Evolutionary conservation across 441 rosid species (phyloP).

Genomic region (Adansonia madagascariensis): DNA sequence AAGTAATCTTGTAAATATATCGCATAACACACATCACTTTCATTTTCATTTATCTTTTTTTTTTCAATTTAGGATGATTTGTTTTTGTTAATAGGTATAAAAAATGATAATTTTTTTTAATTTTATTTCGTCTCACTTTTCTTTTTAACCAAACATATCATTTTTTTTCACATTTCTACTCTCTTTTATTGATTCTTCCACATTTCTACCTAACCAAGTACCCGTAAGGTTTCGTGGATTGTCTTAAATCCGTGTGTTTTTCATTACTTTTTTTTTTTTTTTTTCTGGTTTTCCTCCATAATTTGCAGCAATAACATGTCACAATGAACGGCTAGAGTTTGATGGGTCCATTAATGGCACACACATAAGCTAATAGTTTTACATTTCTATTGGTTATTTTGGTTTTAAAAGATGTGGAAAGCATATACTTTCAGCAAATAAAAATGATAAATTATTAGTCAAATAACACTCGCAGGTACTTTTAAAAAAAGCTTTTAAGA

Average conservation of each 20-base stretch:
- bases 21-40: too few species aligned
- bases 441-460: slow-evolving; percentile 23
- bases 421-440: neutral
- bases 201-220: too few species aligned
- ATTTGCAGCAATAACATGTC: neutral
- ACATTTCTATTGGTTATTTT: slow-evolving; percentile 8
- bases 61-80: too few species aligned
- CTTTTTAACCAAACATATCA: too few species aligned
- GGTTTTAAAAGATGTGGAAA: slow-evolving; percentile 2
- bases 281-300: neutral
- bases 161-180: too few species aligned
- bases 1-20: too few species aligned
- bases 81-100: too few species aligned
- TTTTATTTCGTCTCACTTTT: too few species aligned
- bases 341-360: slow-evolving; percentile 25
- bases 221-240: neutral
- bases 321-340: slow-evolving; percentile 24
- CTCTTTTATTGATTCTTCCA: too few species aligned
- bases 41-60: too few species aligned
- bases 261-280: neutral
- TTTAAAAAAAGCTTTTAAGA: neutral
- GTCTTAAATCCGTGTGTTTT: slow-evolving; percentile 6
- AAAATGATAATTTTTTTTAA: too few species aligned
- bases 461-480: slow-evolving; percentile 21
- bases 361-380: neutral